Evolutionary conservation across 75 land plant genomes (phyloP).

Genomic region (Pseudotsuga menziesii): DNA sequence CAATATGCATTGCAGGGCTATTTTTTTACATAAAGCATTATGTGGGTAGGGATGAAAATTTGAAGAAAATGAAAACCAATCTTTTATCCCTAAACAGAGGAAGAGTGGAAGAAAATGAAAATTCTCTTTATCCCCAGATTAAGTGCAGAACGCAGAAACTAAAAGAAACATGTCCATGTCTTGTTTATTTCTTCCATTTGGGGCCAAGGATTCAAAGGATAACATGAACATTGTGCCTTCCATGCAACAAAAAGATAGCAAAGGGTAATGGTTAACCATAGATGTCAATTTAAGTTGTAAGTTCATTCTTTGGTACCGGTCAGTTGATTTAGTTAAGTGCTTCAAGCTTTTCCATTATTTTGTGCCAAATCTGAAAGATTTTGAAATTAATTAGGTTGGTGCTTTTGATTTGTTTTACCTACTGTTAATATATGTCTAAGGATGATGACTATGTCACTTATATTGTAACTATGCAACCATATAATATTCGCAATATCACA

Average conservation of each 20-base stretch:
- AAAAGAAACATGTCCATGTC: slow-evolving; percentile 6
- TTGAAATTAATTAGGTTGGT: too few species aligned
- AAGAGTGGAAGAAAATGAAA: slow-evolving; percentile 7
- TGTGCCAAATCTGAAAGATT: too few species aligned
- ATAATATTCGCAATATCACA: background rate
- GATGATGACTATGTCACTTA: background rate
- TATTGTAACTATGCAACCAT: background rate
- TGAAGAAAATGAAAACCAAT: background rate
- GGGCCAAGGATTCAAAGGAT: background rate
- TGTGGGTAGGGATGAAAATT: background rate
- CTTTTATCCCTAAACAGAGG: slow-evolving; percentile 11
- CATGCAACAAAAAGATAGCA: slow-evolving; percentile 8
- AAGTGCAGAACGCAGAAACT: slow-evolving; percentile 7
- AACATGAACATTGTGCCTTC: slow-evolving; percentile 1
- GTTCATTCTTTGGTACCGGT: background rate
- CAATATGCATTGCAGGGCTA: background rate
- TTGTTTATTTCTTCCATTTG: slow-evolving; percentile 8
- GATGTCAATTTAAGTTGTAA: background rate
- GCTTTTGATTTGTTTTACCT: too few species aligned
- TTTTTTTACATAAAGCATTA: background rate
- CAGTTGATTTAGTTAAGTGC: background rate
- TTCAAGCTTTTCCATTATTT: too few species aligned
- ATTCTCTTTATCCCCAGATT: slow-evolving; percentile 1
- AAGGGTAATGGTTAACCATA: slow-evolving; percentile 3
- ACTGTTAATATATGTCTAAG: background rate